phyloP scores from a whole-genome alignment of 2,329 filamentous ascomycete species.

The Fusarium sp. region DNA sequence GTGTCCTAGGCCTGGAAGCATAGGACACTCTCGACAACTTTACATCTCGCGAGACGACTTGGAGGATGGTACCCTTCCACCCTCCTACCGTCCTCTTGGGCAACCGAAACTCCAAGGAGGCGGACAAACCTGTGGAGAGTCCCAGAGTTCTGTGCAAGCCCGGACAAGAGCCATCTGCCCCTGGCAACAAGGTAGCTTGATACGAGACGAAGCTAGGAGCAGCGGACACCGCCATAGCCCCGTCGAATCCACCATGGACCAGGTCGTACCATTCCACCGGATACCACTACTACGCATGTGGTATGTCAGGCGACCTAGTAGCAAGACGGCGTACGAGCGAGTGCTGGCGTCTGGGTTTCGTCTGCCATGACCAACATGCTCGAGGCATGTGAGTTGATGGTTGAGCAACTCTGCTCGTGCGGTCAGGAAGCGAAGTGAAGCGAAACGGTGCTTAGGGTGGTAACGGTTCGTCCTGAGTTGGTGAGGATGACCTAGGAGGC shows the following conservation, averaged over 20 bases:
- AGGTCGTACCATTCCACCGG: constrained; percentile 42
- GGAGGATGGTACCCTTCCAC: background rate
- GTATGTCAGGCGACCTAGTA: constrained; percentile 27
- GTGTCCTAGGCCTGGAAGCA: background rate
- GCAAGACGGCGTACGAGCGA: constrained; percentile 1
- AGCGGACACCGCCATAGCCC: constrained; percentile 18
- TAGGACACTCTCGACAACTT: background rate
- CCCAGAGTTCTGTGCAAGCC: constrained; percentile 12
- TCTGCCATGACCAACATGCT: background rate
- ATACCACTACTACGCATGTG: constrained; percentile 25
- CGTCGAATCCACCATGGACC: constrained; percentile 28
- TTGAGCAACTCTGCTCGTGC: background rate
- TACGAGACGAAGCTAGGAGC: constrained; percentile 26
- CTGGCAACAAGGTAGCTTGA: constrained; percentile 16
- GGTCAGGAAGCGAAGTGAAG: background rate
- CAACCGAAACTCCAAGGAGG: constrained; percentile 6
- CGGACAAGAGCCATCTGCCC: background rate
- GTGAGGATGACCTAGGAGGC: background rate
- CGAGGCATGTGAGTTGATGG: background rate
- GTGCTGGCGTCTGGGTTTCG: background rate
- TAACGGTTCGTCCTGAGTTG: background rate
- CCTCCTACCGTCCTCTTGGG: constrained; percentile 14
- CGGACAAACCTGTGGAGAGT: constrained; percentile 18
- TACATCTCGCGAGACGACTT: background rate
- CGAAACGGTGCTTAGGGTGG: background rate